Evolutionary conservation across 2,329 filamentous ascomycete species (phyloP), one percentile per base, ranked within the genome.

Genomic region (Fragosphaeria purpurea): DNA sequence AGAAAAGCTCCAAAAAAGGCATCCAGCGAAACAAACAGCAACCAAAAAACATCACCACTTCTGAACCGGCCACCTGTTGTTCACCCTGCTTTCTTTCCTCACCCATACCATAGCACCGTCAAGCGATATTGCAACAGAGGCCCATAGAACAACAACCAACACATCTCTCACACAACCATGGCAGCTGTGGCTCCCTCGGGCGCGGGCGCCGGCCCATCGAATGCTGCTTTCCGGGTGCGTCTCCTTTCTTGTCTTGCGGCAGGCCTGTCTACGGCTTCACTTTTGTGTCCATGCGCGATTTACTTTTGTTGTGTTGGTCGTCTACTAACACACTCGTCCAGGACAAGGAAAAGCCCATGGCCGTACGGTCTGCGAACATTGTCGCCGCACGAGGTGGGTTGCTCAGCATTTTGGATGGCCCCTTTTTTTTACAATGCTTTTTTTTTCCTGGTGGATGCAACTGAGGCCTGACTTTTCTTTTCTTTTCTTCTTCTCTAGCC

Each of bases 331-430:
- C 10, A 38, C 11, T 45, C 58, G 48, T 60, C 47, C 60, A 84
- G 81, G 80, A 84, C 66, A 98, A 96, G 82, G 93, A 96, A 76
- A 98, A 98, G 88, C 93, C 93, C 60, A 85, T 93, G 76, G 93
- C 93, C 59, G 93, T 98, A 58, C 86, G 93, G 61, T 90, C 87
- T 58, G 87, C 88, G 64, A 98, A 98, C 73, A 97, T 98, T 70
- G 86, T 95, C 64, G 93, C 93, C 61, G 93, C 93, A 62, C 82
- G 91, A 88, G 88, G 88, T 91, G 77, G 61, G 72, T 57, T 39
- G 48, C 37, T 39, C 5, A 22, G 22, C 2, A 22, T 22, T 41
- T 22, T 46, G 39, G 39, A 41, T n/a, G 50, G 10, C 47, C 40
- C 10, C 37, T 33, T 2, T 22, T 22, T 22, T 22, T 22, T n/a